Evolutionary conservation across 2,329 filamentous ascomycete genomes (phyloP), one percentile per base, ranked within the genome.

Genomic region (Chrysosporium keratinophilum): DNA sequence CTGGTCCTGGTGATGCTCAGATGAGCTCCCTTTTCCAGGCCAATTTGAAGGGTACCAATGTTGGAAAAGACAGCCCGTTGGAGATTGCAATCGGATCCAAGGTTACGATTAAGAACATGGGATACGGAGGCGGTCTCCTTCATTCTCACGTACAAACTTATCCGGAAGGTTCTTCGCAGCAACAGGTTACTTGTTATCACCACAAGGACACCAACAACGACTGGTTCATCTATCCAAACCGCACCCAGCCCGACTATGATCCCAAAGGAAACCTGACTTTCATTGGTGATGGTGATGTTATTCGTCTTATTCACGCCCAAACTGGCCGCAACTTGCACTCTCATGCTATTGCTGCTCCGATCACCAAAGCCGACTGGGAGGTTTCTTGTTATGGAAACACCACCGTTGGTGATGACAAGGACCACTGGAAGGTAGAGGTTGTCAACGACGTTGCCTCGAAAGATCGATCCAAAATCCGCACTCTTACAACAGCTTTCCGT

Each of bases 191-290:
- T 58, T 98, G 94, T 77, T 98, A 98, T 73, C 93, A 98, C 73
- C 93, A 98, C 78, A 98, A 98, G 71, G 93, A 98, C 76, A 80
- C 91, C 69, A 98, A 98, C 80, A 98, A 98, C 69, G 93, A 98
- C 70, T 98, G 93, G 93, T 95, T 94, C 74, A 90, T 98, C 73
- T 96, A 96, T 70, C 93, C 93, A 23, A 95, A 91, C 74, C 87
- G 94, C 58, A 72, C 77, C 52, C 81, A 95, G 56, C 72, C 78
- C 20, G 84, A 86, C 15, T 95, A 83, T 65, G 78, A 90, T 63
- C 72, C 81, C 3, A 82, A 87, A 56, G 82, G 75, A n/a, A 81
- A 85, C 35, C 76, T 88, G 57, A 76, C 76, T 58, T 95, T 84
- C 66, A 81, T 96, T 61, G 83, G 80, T 14, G 83, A 98, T 67